Conservation (phyloP, 345 rosid species). For the Crucihimalaya himalaica region DNA sequence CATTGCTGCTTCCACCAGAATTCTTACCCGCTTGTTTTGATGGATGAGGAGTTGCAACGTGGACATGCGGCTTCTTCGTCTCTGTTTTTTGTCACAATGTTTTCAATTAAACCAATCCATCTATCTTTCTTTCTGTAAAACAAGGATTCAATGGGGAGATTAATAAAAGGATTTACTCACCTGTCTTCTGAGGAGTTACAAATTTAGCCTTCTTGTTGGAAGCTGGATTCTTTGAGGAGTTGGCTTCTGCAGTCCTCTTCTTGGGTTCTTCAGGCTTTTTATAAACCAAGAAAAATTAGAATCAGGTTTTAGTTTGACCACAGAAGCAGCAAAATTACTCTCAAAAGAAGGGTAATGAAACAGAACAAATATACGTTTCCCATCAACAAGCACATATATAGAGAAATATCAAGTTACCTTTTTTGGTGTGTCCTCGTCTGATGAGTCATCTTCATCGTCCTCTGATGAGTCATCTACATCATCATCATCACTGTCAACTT, state of each 20-base stretch:
- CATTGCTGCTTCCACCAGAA: slow-evolving; percentile 42
- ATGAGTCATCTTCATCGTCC: slow-evolving; percentile 43
- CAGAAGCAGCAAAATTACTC: not conserved
- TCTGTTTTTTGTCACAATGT: slow-evolving; percentile 42
- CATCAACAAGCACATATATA: not conserved
- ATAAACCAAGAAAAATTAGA: not conserved
- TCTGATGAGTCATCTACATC: slow-evolving; percentile 47
- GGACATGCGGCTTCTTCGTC: slow-evolving; percentile 58
- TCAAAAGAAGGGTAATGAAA: not conserved
- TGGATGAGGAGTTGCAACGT: slow-evolving; percentile 77
- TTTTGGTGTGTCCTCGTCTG: slow-evolving; percentile 50
- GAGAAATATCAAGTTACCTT: slow-evolving; percentile 45
- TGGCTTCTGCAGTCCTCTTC: slow-evolving; percentile 66
- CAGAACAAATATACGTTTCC: not conserved
- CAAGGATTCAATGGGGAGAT: not conserved
- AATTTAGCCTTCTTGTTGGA: slow-evolving; percentile 72
- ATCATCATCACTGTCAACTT: slow-evolving; percentile 34
- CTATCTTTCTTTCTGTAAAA: not conserved
- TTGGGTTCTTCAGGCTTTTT: slow-evolving; percentile 53
- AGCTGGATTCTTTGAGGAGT: slow-evolving; percentile 42
- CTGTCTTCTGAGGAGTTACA: slow-evolving; percentile 72
- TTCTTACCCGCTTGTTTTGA: slow-evolving; percentile 57
- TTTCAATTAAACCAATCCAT: not conserved
- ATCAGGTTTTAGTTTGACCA: slow-evolving; percentile 16
- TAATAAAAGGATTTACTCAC: slow-evolving; percentile 38